phyloP scores from a whole-genome alignment of 2,329 filamentous ascomycete species.

The Bertia moriformis region DNA sequence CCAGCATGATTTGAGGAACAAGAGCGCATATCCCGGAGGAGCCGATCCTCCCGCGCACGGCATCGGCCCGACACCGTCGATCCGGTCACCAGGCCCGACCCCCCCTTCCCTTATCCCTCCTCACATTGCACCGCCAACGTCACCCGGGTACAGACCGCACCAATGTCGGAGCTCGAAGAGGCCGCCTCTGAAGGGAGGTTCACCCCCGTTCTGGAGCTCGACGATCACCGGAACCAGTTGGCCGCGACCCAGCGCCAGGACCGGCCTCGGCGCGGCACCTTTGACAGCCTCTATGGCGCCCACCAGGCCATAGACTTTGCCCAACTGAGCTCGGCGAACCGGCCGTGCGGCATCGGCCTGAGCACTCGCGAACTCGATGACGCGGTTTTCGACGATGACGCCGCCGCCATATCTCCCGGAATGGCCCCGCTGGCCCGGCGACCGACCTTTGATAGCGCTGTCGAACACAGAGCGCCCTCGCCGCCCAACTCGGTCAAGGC shows the following conservation, averaged over 20 bases:
- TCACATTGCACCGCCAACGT: slow-evolving; percentile 21
- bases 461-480: slow-evolving; percentile 58
- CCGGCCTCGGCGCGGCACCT: slow-evolving; percentile 54
- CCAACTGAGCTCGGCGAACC: no score
- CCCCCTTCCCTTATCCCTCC: slow-evolving; percentile 1
- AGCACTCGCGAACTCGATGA: slow-evolving; percentile 72
- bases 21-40: no score
- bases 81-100: no score
- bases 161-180: slow-evolving; percentile 59
- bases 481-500: slow-evolving; percentile 96
- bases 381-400: slow-evolving; percentile 66
- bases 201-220: slow-evolving; percentile 65
- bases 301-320: slow-evolving; percentile 25
- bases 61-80: no score
- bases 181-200: slow-evolving; percentile 46
- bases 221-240: slow-evolving; percentile 68
- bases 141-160: no score
- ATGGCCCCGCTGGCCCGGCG: slow-evolving; percentile 35
- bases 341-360: slow-evolving; percentile 25
- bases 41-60: no score
- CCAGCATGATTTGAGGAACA: no score
- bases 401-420: slow-evolving; percentile 25
- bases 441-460: slow-evolving; percentile 38
- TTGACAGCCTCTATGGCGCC: slow-evolving; percentile 52
- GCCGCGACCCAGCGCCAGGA: slow-evolving; percentile 44